Conservation (phyloP, 2,329 filamentous ascomycete genomes). For the Xylaria sp. region DNA sequence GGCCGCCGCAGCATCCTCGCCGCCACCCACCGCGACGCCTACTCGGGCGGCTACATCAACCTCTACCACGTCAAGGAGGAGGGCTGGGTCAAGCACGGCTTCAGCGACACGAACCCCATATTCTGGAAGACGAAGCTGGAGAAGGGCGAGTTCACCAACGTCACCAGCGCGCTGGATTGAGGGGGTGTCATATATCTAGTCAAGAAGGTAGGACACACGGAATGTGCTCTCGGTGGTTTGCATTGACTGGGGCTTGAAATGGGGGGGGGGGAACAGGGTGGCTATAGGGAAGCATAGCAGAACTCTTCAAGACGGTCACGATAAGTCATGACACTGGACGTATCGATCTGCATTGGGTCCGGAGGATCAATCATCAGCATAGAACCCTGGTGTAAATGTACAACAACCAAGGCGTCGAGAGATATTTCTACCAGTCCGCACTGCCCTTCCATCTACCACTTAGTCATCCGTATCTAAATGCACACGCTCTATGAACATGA, state of each 20-base stretch:
- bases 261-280: neutral
- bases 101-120: conserved; percentile 97
- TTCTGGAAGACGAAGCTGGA: conserved; percentile 99
- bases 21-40: conserved; percentile 96
- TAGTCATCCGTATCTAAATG: neutral
- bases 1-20: conserved; percentile 91
- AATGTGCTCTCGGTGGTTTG: neutral
- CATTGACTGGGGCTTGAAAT: neutral
- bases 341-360: conserved; percentile 18
- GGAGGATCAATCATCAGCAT: neutral
- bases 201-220: neutral
- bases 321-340: conserved; percentile 16
- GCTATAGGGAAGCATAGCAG: conserved; percentile 8
- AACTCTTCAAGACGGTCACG: conserved; percentile 24
- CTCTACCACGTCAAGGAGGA: conserved; percentile 98
- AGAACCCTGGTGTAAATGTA: conserved; percentile 29
- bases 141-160: conserved; percentile 97
- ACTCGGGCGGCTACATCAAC: conserved; percentile 98
- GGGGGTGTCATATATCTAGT: neutral
- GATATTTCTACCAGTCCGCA: neutral
- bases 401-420: conserved; percentile 21
- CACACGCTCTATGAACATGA: conserved; percentile 2
- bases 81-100: conserved; percentile 98
- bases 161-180: conserved; percentile 73
- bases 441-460: neutral